Evolutionary conservation across 2,329 filamentous ascomycete species (phyloP), one percentile per base, ranked within the genome.

Genomic region (Penicillium sp.): DNA sequence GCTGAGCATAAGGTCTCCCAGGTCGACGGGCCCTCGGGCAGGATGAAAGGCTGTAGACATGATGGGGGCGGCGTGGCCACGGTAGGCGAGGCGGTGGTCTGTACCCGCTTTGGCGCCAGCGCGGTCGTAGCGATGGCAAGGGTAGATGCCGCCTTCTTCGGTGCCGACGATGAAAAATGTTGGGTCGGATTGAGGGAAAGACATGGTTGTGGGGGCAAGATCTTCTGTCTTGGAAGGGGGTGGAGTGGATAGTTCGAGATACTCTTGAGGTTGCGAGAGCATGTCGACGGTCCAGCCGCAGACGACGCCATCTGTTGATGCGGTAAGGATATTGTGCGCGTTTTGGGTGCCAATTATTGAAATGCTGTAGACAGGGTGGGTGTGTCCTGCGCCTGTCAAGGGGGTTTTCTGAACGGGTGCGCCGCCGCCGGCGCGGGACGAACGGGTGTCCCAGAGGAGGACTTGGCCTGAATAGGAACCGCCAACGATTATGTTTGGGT

Each of bases 201-300:
- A 91, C 80, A 99, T 91, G 77, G 91, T 96, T 0, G 92, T 97
- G 2, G 96, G 95, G 58, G 93, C 93, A 54, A 99, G 88, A 72
- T 99, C 95, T 78, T 99, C 96, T 5, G 93, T 94, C 76, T 93
- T 94, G 69, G 91, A 90, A 5, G 94, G 92, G 17, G 89, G 88
- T 3, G 94, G 94, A 2, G 93, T 91, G 63, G 89, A 90, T 13
- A 99, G 85, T 71, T 96, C 92, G 47, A 99, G 87, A 59, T 93
- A 90, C 81, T 99, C 95, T 78, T 98, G 94, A 0, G 95, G 95
- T 77, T 97, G 92, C 1, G 94, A 92, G 64, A 99, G 91, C 88
- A 99, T 98, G 76, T 99, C 96, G 66, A 97, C 92, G 59, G 91
- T 93, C 95, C 95, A 99, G 52, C 93, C 92, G 77, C 95, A 99